Percentiles rank a stretch among this genome's conserved stretches.
These are phyloP conservation scores for Penicillium taxi DNA, from an alignment of 495 filamentous ascomycete genomes.

Conservation along the genomic window DNA sequence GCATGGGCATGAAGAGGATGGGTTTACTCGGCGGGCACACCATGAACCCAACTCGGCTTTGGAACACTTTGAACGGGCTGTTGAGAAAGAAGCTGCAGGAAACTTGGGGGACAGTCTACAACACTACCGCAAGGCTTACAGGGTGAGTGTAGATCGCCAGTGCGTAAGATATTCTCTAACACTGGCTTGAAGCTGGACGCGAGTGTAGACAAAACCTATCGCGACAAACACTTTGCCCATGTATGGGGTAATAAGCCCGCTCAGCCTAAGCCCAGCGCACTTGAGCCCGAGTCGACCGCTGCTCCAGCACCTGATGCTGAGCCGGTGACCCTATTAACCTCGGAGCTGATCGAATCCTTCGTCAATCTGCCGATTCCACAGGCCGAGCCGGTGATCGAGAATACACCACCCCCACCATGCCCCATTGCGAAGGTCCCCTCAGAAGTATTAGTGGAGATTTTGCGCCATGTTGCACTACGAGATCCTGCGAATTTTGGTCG, in stretches of 20 bases:
- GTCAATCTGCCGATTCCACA: slow-evolving; percentile 56
- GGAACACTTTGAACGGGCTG: slow-evolving; percentile 88
- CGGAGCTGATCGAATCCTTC: slow-evolving; percentile 70
- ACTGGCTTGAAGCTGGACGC: slow-evolving; percentile 61
- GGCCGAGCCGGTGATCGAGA: slow-evolving; percentile 50
- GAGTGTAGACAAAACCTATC: slow-evolving; percentile 74
- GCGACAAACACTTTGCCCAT: slow-evolving; percentile 75
- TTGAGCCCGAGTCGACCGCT: slow-evolving; percentile 44
- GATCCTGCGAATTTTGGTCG: slow-evolving; percentile 75
- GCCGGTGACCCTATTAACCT: slow-evolving; percentile 43
- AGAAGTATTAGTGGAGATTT: slow-evolving; percentile 71
- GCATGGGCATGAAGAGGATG: slow-evolving; percentile 30
- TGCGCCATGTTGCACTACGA: slow-evolving; percentile 59
- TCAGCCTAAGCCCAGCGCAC: slow-evolving; percentile 51
- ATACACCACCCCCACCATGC: slow-evolving; percentile 61
- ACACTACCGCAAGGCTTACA: slow-evolving; percentile 84
- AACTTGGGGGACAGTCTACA: slow-evolving; percentile 82
- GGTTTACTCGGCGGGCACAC: slow-evolving; percentile 17
- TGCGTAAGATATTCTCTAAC: slow-evolving; percentile 3
- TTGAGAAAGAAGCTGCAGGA: slow-evolving; percentile 77
- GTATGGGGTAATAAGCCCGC: slow-evolving; percentile 47
- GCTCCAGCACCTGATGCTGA: slow-evolving; percentile 42
- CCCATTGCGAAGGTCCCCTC: slow-evolving; percentile 70
- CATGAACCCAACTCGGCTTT: slow-evolving; percentile 67
- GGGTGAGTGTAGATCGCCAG: slow-evolving; percentile 40